Evolutionary conservation across 1,284 basidiomycete genomes (phyloP).

Genomic region (Cutaneotrichosporon dermatis): DNA sequence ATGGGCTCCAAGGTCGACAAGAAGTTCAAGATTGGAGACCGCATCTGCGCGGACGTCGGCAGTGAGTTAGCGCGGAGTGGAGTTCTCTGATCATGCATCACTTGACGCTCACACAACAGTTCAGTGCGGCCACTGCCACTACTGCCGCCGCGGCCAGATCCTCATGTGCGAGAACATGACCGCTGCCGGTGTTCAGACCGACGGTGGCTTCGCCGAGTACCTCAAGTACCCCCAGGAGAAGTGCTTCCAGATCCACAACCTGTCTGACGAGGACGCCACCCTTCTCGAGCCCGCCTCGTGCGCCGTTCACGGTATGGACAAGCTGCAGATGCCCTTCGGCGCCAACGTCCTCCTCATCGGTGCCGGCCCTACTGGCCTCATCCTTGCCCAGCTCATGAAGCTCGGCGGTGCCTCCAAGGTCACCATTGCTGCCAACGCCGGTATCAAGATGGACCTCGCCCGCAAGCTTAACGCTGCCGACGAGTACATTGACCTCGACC

Average conservation of each 20-base stretch:
- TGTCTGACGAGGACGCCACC: slow-evolving; percentile 80
- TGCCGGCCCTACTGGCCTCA: slow-evolving; percentile 65
- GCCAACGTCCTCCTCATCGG: slow-evolving; percentile 68
- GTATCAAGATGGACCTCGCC: slow-evolving; percentile 78
- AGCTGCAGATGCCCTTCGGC: slow-evolving; percentile 69
- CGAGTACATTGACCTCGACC: slow-evolving; percentile 76
- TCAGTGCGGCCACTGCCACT: slow-evolving; percentile 69
- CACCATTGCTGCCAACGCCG: slow-evolving; percentile 75
- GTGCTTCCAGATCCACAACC: slow-evolving; percentile 75
- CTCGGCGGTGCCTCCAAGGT: slow-evolving; percentile 71
- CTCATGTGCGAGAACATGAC: slow-evolving; percentile 73
- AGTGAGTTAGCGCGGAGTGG: slow-evolving; percentile 25
- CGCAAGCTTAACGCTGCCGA: slow-evolving; percentile 69
- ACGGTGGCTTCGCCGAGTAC: slow-evolving; percentile 84
- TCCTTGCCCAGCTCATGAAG: slow-evolving; percentile 78
- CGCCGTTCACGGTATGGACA: slow-evolving; percentile 82
- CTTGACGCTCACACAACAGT: not conserved
- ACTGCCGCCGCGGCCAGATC: slow-evolving; percentile 69
- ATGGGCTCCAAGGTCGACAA: slow-evolving; percentile 64
- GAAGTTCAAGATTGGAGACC: slow-evolving; percentile 63
- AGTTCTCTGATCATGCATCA: too few species aligned
- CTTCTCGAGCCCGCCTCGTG: slow-evolving; percentile 83
- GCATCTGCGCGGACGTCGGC: slow-evolving; percentile 68
- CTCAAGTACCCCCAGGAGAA: slow-evolving; percentile 65
- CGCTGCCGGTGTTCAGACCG: slow-evolving; percentile 66